These are phyloP conservation scores for Viridothelium virens DNA, from an alignment of 495 filamentous ascomycete species.

Conservation along the genomic window DNA sequence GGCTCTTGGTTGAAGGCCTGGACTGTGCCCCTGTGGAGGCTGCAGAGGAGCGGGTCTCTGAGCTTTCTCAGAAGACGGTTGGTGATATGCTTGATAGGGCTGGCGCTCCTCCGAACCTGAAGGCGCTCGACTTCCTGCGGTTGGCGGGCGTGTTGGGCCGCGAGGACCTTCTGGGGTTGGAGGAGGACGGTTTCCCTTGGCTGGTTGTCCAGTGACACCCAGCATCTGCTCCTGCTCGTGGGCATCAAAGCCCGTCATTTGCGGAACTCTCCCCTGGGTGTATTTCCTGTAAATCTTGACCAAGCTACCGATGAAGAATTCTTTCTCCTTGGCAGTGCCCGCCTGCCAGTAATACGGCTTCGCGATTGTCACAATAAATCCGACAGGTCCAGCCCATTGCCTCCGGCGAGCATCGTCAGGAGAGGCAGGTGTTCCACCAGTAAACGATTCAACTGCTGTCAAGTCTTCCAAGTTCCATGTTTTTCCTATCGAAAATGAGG, in stretches of 20 bases:
- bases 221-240: constrained; percentile 66
- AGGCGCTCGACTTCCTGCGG: background rate
- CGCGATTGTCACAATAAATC: constrained; percentile 80
- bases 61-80: background rate
- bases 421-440: constrained; percentile 42
- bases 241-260: constrained; percentile 71
- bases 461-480: constrained; percentile 94
- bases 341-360: constrained; percentile 99
- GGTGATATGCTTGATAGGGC: constrained; percentile 2
- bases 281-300: constrained; percentile 96
- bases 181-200: constrained; percentile 21
- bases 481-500: constrained; percentile 93
- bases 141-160: background rate
- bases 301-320: constrained; percentile 91
- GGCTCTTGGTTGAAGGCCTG: constrained; percentile 18
- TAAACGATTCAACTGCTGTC: constrained; percentile 68
- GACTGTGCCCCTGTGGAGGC: background rate
- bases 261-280: constrained; percentile 75
- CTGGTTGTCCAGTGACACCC: constrained; percentile 37
- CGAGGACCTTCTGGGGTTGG: constrained; percentile 11
- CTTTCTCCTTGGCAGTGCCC: constrained; percentile 84
- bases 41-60: constrained; percentile 3
- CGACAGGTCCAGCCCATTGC: constrained; percentile 68
- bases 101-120: constrained; percentile 1
- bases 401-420: constrained; percentile 58